phyloP scores from a whole-genome alignment of 2,329 filamentous ascomycete genomes.

The Xylariales sp. region DNA sequence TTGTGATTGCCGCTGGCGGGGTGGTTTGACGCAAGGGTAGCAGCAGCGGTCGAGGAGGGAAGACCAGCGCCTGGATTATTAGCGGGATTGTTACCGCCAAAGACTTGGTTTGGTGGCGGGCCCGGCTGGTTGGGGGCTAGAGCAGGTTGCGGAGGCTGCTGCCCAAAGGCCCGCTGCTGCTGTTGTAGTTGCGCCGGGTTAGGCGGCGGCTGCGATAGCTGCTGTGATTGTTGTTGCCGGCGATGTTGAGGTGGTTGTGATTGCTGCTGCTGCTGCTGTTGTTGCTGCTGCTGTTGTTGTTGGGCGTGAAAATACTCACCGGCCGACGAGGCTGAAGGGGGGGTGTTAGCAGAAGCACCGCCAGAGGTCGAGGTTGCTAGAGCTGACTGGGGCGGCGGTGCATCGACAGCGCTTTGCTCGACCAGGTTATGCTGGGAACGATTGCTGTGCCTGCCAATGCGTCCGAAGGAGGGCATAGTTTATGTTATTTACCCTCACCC shows the following conservation, averaged over 20 bases:
- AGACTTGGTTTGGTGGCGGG: slow-evolving; percentile 2
- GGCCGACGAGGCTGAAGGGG: slow-evolving; percentile 43
- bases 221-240: slow-evolving; percentile 21
- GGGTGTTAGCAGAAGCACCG: slow-evolving; percentile 19
- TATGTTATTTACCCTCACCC: slow-evolving; percentile 4
- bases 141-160: slow-evolving; percentile 20
- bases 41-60: too few species aligned
- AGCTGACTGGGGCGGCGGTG: slow-evolving; percentile 21
- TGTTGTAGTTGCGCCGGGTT: slow-evolving; percentile 25
- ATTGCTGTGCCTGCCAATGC: slow-evolving; percentile 32
- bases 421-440: slow-evolving; percentile 52
- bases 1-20: slow-evolving; percentile 21
- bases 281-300: slow-evolving; percentile 13
- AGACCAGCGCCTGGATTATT: neutral
- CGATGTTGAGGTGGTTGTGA: slow-evolving; percentile 15
- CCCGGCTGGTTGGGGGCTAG: slow-evolving; percentile 18
- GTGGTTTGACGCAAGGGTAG: slow-evolving; percentile 11
- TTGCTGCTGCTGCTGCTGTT: slow-evolving; percentile 19
- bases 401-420: slow-evolving; percentile 34
- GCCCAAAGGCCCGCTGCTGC: slow-evolving; percentile 22
- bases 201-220: slow-evolving; percentile 19
- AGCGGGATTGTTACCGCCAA: slow-evolving; percentile 3
- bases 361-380: slow-evolving; percentile 9
- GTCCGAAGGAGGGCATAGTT: slow-evolving; percentile 12
- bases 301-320: slow-evolving; percentile 35